Evolutionary conservation across 441 rosid species (phyloP).

Genomic region (Erodium texanum): DNA sequence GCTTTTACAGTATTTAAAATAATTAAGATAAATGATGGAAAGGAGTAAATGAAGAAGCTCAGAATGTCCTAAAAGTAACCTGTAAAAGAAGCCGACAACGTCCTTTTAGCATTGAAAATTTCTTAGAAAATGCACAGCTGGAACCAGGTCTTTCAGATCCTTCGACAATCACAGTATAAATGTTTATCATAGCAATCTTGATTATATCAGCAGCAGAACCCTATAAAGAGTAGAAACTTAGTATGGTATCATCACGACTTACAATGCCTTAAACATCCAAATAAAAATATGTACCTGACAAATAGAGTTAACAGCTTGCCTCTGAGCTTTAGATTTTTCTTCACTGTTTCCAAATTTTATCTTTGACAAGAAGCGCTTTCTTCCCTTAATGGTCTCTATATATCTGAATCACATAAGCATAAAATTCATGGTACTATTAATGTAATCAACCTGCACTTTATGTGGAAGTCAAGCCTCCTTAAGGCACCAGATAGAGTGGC

Average conservation of each 20-base stretch:
- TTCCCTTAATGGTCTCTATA: slow-evolving; percentile 80
- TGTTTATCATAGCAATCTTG: slow-evolving; percentile 86
- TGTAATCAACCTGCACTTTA: not conserved
- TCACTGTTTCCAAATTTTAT: slow-evolving; percentile 73
- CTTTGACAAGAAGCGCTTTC: slow-evolving; percentile 90
- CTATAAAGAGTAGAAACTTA: slow-evolving; percentile 31
- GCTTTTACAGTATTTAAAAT: not conserved
- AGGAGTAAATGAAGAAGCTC: not conserved
- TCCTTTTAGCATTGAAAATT: slow-evolving; percentile 59
- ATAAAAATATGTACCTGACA: slow-evolving; percentile 57
- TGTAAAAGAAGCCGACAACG: slow-evolving; percentile 81
- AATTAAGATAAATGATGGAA: not conserved
- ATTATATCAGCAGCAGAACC: slow-evolving; percentile 98
- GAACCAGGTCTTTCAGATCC: slow-evolving; percentile 30
- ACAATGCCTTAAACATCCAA: slow-evolving; percentile 1
- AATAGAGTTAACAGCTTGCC: slow-evolving; percentile 96
- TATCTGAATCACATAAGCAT: slow-evolving; percentile 41
- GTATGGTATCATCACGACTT: slow-evolving; percentile 10
- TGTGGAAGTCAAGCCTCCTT: not conserved
- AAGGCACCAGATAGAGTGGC: not conserved
- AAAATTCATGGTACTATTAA: too few relatives aligned
- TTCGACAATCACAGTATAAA: slow-evolving; percentile 49
- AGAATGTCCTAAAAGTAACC: slow-evolving; percentile 33
- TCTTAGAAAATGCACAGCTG: slow-evolving; percentile 24
- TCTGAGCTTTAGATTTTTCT: slow-evolving; percentile 89